Percentiles rank a stretch among this genome's conserved stretches.
phyloP scores from a whole-genome alignment of 208 protist genomes.

The Trichomonas tenax region DNA sequence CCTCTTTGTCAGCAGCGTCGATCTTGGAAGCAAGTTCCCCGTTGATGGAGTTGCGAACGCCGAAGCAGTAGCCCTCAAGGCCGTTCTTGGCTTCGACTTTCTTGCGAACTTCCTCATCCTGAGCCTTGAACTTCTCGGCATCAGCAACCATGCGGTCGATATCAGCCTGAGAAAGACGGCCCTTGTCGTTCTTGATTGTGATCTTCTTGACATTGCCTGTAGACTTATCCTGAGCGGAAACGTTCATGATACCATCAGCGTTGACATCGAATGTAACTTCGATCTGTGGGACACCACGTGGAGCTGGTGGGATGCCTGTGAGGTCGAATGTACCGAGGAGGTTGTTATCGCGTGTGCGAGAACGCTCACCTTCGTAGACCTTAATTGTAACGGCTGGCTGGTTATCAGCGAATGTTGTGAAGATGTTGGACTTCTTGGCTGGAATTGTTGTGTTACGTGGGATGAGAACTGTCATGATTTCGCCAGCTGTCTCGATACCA shows the following conservation, averaged over 20 bases:
- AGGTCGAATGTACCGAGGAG: slow-evolving; percentile 28
- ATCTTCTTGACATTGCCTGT: slow-evolving; percentile 60
- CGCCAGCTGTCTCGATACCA: slow-evolving; percentile 69
- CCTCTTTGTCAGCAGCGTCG: slow-evolving; percentile 24
- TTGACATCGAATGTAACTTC: slow-evolving; percentile 98
- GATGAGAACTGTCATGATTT: slow-evolving; percentile 63
- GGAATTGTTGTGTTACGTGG: slow-evolving; percentile 51
- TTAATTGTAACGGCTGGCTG: slow-evolving; percentile 87
- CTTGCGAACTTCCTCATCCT: slow-evolving; percentile 32
- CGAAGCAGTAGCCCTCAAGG: slow-evolving; percentile 42
- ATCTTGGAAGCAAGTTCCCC: slow-evolving; percentile 27
- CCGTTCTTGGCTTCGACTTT: slow-evolving; percentile 41
- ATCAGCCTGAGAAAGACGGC: slow-evolving; percentile 65
- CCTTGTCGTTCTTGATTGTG: slow-evolving; percentile 73
- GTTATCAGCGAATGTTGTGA: slow-evolving; percentile 79
- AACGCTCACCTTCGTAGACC: slow-evolving; percentile 92
- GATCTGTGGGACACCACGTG: slow-evolving; percentile 29
- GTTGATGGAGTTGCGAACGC: slow-evolving; percentile 29
- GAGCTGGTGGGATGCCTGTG: slow-evolving; percentile 30
- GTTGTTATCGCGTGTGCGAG: slow-evolving; percentile 82
- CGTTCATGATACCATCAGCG: slow-evolving; percentile 85
- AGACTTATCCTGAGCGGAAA: slow-evolving; percentile 79
- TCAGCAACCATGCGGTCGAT: slow-evolving; percentile 48
- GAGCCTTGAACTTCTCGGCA: slow-evolving; percentile 38
- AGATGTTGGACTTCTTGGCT: slow-evolving; percentile 54